Base-by-base conservation (phyloP, 2,329 filamentous ascomycete species). In the Colletotrichum kahawae region DNA sequence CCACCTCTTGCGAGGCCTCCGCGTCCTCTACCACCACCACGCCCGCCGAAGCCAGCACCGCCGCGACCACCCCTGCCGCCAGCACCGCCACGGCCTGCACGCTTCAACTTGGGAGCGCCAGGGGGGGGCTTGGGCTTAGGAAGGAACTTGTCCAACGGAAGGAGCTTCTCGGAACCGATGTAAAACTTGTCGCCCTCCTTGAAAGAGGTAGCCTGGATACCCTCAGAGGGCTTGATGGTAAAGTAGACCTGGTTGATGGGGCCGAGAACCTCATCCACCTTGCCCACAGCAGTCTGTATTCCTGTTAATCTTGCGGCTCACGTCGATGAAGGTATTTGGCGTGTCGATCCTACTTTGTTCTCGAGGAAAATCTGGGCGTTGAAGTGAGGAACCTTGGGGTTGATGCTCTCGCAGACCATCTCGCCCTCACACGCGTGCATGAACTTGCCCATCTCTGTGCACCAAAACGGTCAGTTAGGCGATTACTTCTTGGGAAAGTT, bases 191-290 rank as follows among this genome's bases (percentile, higher is more conserved):
- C 97, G 83, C 97, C 97, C 77, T 93, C 87, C 89, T 98, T 98
- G 93, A 98, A 99, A 54, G 94, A 97, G 75, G 93, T 92, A 77
- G 97, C 95, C 86, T 98, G 94, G 84, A 99, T 98, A 81, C 97
- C 97, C 84, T 98, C 96, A 84, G 95, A 93, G 70, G 96, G 96
- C 89, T 98, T 98, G 86, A 99, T 94, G 82, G 96, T 98, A 90
- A 99, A 99, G 90, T 94, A 98, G 82, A 98, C 95, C 87, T 98
- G 94, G 90, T 98, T 98, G 86, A 99, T 95, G 78, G 97, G 96
- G 73, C 97, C 97, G 80, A 99, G 93, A 79, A 99, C 94, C 88
- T 99, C 97, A 88, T 99, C 97, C 83, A 99, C 94, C 88, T 98
- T 98, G 85, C 97, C 97, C 84, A 99, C 92, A 77, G 94, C 90